Evolutionary conservation across 140 eudicot species (phyloP).

Genomic region (Erigeron philadelphicus): DNA sequence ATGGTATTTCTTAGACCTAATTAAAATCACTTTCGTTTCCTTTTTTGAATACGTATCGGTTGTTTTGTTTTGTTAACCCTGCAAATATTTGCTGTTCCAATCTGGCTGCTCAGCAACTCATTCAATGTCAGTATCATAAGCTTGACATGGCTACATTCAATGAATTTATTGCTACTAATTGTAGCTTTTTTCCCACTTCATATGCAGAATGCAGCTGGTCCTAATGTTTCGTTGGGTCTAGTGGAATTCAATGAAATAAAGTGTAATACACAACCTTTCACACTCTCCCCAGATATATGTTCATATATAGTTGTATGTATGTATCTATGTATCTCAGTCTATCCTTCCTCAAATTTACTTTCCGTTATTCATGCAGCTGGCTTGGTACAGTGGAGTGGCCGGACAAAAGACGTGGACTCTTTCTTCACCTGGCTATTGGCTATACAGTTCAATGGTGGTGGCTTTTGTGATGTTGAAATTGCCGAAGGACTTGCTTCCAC

Average conservation of each 20-base stretch:
- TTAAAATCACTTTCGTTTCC: too few relatives aligned
- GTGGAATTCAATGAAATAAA: conserved; percentile 35
- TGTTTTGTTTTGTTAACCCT: not conserved
- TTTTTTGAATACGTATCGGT: too few relatives aligned
- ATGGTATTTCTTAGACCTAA: too few relatives aligned
- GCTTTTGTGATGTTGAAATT: conserved; percentile 63
- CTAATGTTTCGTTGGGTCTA: conserved; percentile 40
- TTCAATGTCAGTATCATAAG: not conserved
- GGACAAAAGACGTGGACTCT: conserved; percentile 57
- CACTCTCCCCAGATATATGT: not conserved
- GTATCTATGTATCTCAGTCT: not conserved
- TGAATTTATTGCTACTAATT: not conserved
- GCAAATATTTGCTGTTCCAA: not conserved
- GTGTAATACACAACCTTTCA: too few relatives aligned
- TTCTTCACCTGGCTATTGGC: conserved; percentile 60
- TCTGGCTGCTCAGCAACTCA: not conserved
- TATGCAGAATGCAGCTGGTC: conserved; percentile 43
- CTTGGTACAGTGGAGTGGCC: conserved; percentile 51
- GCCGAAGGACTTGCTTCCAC: conserved; percentile 77
- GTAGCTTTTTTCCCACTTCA: not conserved
- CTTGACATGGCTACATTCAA: not conserved
- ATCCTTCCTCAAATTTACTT: not conserved
- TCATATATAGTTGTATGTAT: not conserved
- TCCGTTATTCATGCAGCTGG: conserved; percentile 41
- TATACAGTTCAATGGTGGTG: conserved; percentile 58